Percentiles rank a stretch among this genome's conserved stretches.
Evolutionary conservation across 805 yeast genomes (phyloP).

Genomic region (Komagataella pseudopastoris): DNA sequence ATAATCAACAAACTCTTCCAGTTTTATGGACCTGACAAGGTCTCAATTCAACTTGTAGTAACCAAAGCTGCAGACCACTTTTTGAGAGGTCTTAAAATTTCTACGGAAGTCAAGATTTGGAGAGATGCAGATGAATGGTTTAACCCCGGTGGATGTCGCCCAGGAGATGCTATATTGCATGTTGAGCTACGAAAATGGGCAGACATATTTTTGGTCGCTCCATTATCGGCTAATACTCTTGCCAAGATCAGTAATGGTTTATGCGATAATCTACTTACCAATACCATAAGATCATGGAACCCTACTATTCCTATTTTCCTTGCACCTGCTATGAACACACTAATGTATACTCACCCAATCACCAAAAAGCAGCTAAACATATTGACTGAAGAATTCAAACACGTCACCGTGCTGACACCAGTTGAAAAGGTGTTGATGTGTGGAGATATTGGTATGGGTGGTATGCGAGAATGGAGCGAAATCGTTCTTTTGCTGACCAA

Average conservation of each 20-base stretch:
- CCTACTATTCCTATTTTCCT: constrained; percentile 76
- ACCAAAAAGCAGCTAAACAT: constrained; percentile 73
- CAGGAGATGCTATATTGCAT: constrained; percentile 92
- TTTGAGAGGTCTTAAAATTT: constrained; percentile 35
- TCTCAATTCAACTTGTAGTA: constrained; percentile 74
- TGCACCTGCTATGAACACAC: constrained; percentile 94
- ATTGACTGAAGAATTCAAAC: constrained; percentile 82
- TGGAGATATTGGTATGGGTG: constrained; percentile 99
- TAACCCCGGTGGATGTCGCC: constrained; percentile 29
- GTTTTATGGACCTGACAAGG: constrained; percentile 57
- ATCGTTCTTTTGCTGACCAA: constrained; percentile 75
- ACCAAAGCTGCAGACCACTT: constrained; percentile 83
- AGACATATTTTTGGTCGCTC: constrained; percentile 85
- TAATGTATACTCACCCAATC: constrained; percentile 79
- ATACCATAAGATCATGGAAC: constrained; percentile 92
- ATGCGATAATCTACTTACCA: constrained; percentile 85
- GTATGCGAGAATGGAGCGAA: constrained; percentile 97
- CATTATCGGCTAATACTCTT: constrained; percentile 84
- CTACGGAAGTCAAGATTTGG: constrained; percentile 76
- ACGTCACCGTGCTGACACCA: constrained; percentile 89
- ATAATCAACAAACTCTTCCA: constrained; percentile 80
- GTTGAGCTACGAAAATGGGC: constrained; percentile 96
- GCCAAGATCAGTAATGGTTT: constrained; percentile 84
- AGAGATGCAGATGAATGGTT: constrained; percentile 90
- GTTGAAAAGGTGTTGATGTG: constrained; percentile 89